A percentile compares a stretch with the other conserved stretches of the same genome.
phyloP scores from a whole-genome alignment of 2,329 filamentous ascomycete species.

The Biscogniauxia mediterranea region DNA sequence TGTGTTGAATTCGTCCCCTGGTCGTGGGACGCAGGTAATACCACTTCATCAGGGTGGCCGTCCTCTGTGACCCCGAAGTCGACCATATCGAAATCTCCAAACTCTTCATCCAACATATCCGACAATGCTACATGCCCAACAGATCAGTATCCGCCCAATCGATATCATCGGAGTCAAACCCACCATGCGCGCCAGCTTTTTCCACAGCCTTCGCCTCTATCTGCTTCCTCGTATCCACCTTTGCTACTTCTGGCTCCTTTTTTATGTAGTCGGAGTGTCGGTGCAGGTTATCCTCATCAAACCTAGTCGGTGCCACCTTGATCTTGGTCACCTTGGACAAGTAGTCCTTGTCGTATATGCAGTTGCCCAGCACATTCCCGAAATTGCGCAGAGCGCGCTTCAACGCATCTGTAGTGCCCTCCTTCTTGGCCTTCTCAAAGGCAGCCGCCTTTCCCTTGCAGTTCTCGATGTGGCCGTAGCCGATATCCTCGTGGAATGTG shows the following conservation, averaged over 20 bases:
- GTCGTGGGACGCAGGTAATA: constrained; percentile 45
- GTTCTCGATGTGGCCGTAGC: constrained; percentile 96
- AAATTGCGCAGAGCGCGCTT: constrained; percentile 90
- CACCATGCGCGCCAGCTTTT: constrained; percentile 37
- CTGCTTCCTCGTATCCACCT: constrained; percentile 28
- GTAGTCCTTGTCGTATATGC: constrained; percentile 96
- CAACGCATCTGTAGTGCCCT: constrained; percentile 90
- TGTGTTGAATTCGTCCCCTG: constrained; percentile 25
- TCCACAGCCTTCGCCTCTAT: constrained; percentile 28
- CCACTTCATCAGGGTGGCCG: constrained; percentile 75
- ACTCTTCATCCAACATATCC: constrained; percentile 32
- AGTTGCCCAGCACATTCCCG: constrained; percentile 96
- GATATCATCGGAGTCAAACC: constrained; percentile 42
- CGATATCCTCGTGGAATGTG: constrained; percentile 96
- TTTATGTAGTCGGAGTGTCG: constrained; percentile 75
- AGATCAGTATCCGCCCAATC: constrained; percentile 35
- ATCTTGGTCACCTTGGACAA: constrained; percentile 86
- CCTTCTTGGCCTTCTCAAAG: constrained; percentile 98
- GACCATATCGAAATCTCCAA: constrained; percentile 69
- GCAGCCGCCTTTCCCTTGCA: constrained; percentile 91
- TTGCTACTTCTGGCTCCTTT: constrained; percentile 44
- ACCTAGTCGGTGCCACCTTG: constrained; percentile 75
- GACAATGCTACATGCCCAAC: constrained; percentile 32
- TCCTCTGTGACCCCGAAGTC: constrained; percentile 71
- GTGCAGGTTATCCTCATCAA: constrained; percentile 76